Conservation (phyloP, 108 stramenopile species). For the Fragilaria crotonensis region DNA sequence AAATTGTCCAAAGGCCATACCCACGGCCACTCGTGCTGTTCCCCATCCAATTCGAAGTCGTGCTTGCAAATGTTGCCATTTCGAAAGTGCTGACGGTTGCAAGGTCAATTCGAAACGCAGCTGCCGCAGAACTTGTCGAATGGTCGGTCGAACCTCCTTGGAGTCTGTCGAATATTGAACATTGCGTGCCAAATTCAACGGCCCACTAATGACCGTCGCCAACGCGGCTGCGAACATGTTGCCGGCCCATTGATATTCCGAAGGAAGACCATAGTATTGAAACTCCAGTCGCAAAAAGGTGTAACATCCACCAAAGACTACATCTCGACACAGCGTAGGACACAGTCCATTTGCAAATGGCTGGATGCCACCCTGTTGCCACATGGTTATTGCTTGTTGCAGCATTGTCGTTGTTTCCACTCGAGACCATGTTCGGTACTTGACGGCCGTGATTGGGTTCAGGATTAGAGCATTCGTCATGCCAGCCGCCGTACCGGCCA, state of each 20-base stretch:
- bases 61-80: conserved; percentile 22
- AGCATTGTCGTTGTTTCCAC: conserved; percentile 29
- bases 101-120: conserved; percentile 9
- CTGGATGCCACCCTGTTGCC: conserved; percentile 20
- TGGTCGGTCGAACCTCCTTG: conserved; percentile 10
- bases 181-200: conserved; percentile 48
- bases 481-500: conserved; percentile 48
- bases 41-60: conserved; percentile 51
- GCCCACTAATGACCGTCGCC: conserved; percentile 44
- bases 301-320: conserved; percentile 42
- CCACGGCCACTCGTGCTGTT: conserved; percentile 39
- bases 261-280: conserved; percentile 6
- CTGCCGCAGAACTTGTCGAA: conserved; percentile 13
- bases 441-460: conserved; percentile 42
- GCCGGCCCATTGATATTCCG: conserved; percentile 25
- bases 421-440: conserved; percentile 40
- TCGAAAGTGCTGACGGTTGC: conserved; percentile 7
- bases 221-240: conserved; percentile 36
- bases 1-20: conserved; percentile 46
- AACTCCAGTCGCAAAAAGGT: conserved; percentile 35
- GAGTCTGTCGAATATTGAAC: conserved; percentile 42
- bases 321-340: conserved; percentile 37
- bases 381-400: conserved; percentile 33
- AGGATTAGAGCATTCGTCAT: conserved; percentile 32
- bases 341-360: conserved; percentile 36